These are phyloP conservation scores for Penicillium expansum DNA, from an alignment of 2,329 filamentous ascomycete genomes.

Conservation along the genomic window DNA sequence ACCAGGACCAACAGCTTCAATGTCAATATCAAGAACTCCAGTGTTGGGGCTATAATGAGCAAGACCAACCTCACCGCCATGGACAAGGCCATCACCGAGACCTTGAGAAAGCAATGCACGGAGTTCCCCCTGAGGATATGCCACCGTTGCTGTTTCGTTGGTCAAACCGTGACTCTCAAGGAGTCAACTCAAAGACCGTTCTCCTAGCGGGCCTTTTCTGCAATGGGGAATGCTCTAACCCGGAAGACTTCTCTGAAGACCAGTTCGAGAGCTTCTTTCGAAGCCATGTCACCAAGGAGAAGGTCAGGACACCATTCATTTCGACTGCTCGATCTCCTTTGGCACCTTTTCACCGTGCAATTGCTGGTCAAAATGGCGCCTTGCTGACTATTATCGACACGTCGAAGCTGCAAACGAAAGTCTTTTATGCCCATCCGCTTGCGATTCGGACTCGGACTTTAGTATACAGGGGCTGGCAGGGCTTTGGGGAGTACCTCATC, in stretches of 20 bases:
- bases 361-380: slow-evolving; percentile 24
- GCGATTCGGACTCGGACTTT: slow-evolving; percentile 14
- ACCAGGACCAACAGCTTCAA: neutral
- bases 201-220: slow-evolving; percentile 32
- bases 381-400: slow-evolving; percentile 34
- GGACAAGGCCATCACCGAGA: neutral
- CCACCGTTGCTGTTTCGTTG: slow-evolving; percentile 37
- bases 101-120: neutral
- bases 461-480: slow-evolving; percentile 11
- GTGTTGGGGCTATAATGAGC: neutral
- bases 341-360: slow-evolving; percentile 33
- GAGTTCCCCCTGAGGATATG: neutral
- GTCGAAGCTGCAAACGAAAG: slow-evolving; percentile 16
- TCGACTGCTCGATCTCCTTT: slow-evolving; percentile 30
- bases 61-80: neutral
- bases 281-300: slow-evolving; percentile 26
- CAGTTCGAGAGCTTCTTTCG: slow-evolving; percentile 24
- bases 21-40: neutral
- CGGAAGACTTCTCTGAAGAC: slow-evolving; percentile 7
- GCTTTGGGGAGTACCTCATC: slow-evolving; percentile 37
- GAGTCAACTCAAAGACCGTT: slow-evolving; percentile 26
- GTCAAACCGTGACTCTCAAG: slow-evolving; percentile 31
- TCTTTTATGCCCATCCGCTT: slow-evolving; percentile 30
- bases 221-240: slow-evolving; percentile 8
- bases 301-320: slow-evolving; percentile 33